Evolutionary conservation across 345 rosid species (phyloP).

Genomic region (Linum tenue): DNA sequence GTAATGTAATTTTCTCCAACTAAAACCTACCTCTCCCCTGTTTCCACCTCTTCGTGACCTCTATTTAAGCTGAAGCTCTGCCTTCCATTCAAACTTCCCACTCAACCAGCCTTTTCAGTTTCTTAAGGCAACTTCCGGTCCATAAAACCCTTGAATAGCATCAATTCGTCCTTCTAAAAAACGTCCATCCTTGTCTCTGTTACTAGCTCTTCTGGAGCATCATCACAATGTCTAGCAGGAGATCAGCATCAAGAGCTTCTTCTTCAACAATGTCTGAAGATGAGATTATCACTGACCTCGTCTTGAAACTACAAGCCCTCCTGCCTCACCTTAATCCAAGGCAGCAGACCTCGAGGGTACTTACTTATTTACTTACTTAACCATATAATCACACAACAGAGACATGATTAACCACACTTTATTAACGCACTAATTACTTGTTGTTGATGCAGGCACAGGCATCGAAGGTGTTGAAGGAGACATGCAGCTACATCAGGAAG

Average conservation of each 20-base stretch:
- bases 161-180: too few species aligned
- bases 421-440: background rate
- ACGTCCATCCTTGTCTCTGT: too few species aligned
- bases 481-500: slow-evolving; percentile 41
- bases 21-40: slow-evolving; percentile 13
- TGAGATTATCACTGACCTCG: slow-evolving; percentile 24
- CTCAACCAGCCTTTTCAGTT: background rate
- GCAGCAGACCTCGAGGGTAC: slow-evolving; percentile 21
- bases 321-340: slow-evolving; percentile 22
- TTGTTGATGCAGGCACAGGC: slow-evolving; percentile 28
- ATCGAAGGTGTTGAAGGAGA: slow-evolving; percentile 35
- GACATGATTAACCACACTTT: background rate
- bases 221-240: slow-evolving; percentile 15
- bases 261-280: slow-evolving; percentile 19
- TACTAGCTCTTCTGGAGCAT: too few species aligned
- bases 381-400: background rate
- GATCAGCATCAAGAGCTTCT: slow-evolving; percentile 4
- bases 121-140: background rate
- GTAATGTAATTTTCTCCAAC: slow-evolving; percentile 4
- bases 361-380: background rate
- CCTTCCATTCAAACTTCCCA: slow-evolving; percentile 14
- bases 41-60: background rate
- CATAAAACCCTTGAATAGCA: too few species aligned
- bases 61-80: slow-evolving; percentile 21
- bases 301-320: slow-evolving; percentile 23